A percentile compares a stretch with the other conserved stretches of the same genome.
Evolutionary conservation across 2,329 filamentous ascomycete genomes (phyloP).

Genomic region (Aaosphaeria arxii): DNA sequence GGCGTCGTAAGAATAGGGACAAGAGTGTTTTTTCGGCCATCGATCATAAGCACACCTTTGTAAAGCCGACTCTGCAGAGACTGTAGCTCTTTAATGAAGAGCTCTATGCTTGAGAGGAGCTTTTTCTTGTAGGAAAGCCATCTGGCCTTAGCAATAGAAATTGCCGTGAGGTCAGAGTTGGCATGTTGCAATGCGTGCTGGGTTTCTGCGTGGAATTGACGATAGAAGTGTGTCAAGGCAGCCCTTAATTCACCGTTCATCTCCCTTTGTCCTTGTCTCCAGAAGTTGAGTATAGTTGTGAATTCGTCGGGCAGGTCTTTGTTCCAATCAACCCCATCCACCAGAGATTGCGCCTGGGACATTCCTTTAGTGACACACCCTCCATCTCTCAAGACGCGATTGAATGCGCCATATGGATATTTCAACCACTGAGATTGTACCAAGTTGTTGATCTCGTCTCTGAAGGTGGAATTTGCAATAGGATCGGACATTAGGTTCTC

Average conservation of each 20-base stretch:
- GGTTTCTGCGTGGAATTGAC: neutral
- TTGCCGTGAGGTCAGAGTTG: constrained; percentile 10
- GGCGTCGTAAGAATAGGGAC: constrained; percentile 10
- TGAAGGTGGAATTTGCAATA: constrained; percentile 1
- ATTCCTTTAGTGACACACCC: constrained; percentile 9
- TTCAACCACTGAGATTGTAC: constrained; percentile 6
- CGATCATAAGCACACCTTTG: constrained; percentile 8
- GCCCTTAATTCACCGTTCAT: constrained; percentile 1
- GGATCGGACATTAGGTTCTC: constrained; percentile 2
- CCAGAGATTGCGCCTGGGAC: constrained; percentile 15
- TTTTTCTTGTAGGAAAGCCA: constrained; percentile 2
- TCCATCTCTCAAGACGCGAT: constrained; percentile 10
- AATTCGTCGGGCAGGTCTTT: constrained; percentile 12
- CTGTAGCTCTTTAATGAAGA: constrained; percentile 7
- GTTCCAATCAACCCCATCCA: constrained; percentile 16
- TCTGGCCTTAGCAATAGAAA: constrained; percentile 14
- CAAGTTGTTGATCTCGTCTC: constrained; percentile 1
- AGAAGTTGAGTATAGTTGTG: constrained; percentile 8
- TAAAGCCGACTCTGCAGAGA: neutral
- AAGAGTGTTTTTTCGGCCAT: constrained; percentile 10
- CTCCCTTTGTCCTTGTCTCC: constrained; percentile 4
- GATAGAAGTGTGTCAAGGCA: neutral
- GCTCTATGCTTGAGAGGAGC: constrained; percentile 5
- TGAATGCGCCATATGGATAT: constrained; percentile 8
- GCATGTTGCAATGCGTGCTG: constrained; percentile 8